Evolutionary conservation across 2,329 filamentous ascomycete genomes (phyloP).

Genomic region (Calcarisporium arbuscula): DNA sequence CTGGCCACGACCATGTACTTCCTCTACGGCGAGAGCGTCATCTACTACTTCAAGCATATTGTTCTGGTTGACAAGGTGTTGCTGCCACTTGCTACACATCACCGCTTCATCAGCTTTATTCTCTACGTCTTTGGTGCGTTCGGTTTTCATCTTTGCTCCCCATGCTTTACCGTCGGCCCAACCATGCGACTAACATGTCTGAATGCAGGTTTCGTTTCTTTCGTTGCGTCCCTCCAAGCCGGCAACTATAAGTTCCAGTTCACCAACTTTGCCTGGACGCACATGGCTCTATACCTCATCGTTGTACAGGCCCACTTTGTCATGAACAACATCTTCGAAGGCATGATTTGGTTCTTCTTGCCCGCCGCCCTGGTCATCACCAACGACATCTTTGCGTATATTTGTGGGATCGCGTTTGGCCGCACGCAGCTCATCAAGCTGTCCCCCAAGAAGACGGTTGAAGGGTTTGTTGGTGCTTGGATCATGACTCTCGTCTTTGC

Average conservation of each 20-base stretch:
- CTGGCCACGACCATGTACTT: conserved; percentile 98
- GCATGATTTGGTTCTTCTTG: conserved; percentile 99
- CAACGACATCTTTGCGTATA: conserved; percentile 97
- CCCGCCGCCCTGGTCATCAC: conserved; percentile 93
- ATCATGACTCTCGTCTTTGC: conserved; percentile 88
- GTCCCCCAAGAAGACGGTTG: conserved; percentile 97
- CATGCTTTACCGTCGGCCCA: neutral
- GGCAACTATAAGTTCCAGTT: conserved; percentile 98
- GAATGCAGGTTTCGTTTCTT: conserved; percentile 84
- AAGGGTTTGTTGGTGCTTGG: conserved; percentile 96
- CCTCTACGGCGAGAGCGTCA: conserved; percentile 95
- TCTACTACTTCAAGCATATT: conserved; percentile 99
- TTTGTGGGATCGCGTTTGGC: conserved; percentile 95
- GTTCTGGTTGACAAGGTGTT: conserved; percentile 90
- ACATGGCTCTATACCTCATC: conserved; percentile 97
- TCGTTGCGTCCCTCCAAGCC: conserved; percentile 88
- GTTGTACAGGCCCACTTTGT: conserved; percentile 98
- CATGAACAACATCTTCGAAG: conserved; percentile 99
- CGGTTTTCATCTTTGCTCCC: neutral
- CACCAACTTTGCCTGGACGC: conserved; percentile 98
- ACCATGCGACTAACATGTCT: conserved; percentile 11
- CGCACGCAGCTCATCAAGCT: conserved; percentile 95
- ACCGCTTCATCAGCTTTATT: conserved; percentile 97
- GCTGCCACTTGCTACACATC: conserved; percentile 89
- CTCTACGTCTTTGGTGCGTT: conserved; percentile 89